phyloP scores from a whole-genome alignment of 2,329 filamentous ascomycete genomes.

The Colletotrichum sp. region DNA sequence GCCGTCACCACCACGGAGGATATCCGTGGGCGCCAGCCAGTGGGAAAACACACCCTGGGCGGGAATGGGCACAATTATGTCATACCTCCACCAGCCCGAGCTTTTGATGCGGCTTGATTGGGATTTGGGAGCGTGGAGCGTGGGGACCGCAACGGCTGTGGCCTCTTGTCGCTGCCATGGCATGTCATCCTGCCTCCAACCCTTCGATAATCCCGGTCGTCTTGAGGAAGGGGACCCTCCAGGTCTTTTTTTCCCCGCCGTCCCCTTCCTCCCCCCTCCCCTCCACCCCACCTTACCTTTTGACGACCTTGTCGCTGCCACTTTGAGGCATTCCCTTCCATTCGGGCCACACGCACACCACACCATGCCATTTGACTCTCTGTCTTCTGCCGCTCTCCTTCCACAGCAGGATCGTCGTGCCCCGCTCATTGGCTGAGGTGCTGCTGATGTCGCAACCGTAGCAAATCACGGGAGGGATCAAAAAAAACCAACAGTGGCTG shows the following conservation, averaged over 20 bases:
- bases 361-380: background rate
- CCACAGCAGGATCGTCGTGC: background rate
- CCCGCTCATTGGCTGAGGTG: background rate
- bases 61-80: constrained; percentile 24
- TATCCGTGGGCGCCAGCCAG: background rate
- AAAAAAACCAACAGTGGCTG: background rate
- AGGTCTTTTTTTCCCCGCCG: background rate
- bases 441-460: background rate
- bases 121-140: background rate
- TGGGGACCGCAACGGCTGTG: background rate
- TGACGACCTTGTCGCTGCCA: background rate
- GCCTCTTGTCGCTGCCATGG: background rate
- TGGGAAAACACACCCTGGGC: background rate
- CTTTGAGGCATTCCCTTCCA: background rate
- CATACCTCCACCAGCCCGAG: constrained; percentile 23
- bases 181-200: constrained; percentile 35
- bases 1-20: constrained; percentile 2
- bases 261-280: background rate
- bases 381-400: background rate
- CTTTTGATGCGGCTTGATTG: constrained; percentile 14
- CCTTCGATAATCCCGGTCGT: constrained; percentile 1
- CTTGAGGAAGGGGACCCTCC: background rate
- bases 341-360: background rate
- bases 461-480: background rate
- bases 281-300: background rate